Conservation (phyloP, 352 stramenopile species). For the Bremia lactucae region DNA sequence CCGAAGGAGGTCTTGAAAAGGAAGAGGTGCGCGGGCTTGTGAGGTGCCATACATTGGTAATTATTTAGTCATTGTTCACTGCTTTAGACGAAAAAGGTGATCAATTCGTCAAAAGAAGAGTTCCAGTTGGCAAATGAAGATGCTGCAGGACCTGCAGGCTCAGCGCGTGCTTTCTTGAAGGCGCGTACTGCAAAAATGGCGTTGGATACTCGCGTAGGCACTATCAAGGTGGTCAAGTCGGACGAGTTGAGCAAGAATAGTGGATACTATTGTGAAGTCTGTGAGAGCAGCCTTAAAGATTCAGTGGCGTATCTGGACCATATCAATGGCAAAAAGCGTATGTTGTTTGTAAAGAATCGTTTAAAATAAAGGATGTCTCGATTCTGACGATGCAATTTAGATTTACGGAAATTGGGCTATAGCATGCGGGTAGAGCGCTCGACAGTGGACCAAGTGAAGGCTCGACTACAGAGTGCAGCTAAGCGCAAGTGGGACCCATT, state of each 20-base stretch:
- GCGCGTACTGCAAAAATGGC: constrained; percentile 65
- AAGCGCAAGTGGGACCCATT: constrained; percentile 81
- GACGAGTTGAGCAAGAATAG: constrained; percentile 68
- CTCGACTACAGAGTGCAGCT: constrained; percentile 59
- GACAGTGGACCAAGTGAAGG: constrained; percentile 82
- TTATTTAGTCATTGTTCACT: neutral
- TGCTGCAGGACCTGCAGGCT: constrained; percentile 49
- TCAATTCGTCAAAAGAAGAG: constrained; percentile 64
- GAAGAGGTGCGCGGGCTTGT: constrained; percentile 22
- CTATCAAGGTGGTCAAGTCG: constrained; percentile 79
- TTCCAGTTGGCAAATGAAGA: constrained; percentile 62
- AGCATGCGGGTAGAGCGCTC: constrained; percentile 88
- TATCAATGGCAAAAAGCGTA: constrained; percentile 93
- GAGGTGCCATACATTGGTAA: neutral
- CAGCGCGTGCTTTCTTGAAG: constrained; percentile 66
- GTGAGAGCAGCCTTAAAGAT: constrained; percentile 87
- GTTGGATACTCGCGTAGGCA: constrained; percentile 77
- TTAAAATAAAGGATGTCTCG: too few species aligned
- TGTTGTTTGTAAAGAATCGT: too few species aligned
- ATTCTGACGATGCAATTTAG: too few species aligned
- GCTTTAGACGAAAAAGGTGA: constrained; percentile 45
- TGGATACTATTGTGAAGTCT: constrained; percentile 90
- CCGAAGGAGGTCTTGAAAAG: constrained; percentile 50
- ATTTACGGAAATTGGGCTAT: constrained; percentile 84
- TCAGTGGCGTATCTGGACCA: constrained; percentile 90